Conservation (phyloP, 345 rosid species). For the Balakata baccata region DNA sequence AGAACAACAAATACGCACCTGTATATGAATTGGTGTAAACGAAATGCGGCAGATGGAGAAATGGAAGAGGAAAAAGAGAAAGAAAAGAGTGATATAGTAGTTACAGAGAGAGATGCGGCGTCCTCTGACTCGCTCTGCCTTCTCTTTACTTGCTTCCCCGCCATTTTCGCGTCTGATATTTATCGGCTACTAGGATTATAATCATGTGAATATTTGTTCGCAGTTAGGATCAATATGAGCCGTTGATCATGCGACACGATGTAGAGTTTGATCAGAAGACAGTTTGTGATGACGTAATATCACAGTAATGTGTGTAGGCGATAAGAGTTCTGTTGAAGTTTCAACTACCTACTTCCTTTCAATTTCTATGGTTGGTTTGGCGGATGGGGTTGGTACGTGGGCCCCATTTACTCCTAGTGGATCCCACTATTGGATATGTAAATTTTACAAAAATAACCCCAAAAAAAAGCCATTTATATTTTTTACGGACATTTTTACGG, state of each 20-base stretch:
- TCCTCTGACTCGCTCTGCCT: slow-evolving; percentile 13
- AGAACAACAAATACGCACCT: background rate
- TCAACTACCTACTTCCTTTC: background rate
- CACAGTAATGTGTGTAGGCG: background rate
- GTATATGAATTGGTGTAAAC: background rate
- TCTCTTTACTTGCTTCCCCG: background rate
- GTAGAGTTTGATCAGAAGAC: background rate
- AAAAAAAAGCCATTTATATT: no score
- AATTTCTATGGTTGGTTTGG: background rate
- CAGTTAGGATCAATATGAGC: background rate
- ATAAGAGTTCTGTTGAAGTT: background rate
- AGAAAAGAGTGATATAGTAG: background rate
- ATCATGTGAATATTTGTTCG: background rate
- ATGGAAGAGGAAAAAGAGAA: background rate
- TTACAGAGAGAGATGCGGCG: background rate
- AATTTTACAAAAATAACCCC: no score
- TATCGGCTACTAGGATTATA: background rate
- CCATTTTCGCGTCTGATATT: background rate
- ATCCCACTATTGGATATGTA: no score
- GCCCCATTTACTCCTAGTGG: slow-evolving; percentile 2
- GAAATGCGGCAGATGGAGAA: background rate
- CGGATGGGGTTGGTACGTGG: slow-evolving; percentile 1
- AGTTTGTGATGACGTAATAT: background rate
- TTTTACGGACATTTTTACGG: no score
- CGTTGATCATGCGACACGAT: background rate